Evolutionary conservation across 768 basidiomycete species (phyloP).

Genomic region (Mycena pura): DNA sequence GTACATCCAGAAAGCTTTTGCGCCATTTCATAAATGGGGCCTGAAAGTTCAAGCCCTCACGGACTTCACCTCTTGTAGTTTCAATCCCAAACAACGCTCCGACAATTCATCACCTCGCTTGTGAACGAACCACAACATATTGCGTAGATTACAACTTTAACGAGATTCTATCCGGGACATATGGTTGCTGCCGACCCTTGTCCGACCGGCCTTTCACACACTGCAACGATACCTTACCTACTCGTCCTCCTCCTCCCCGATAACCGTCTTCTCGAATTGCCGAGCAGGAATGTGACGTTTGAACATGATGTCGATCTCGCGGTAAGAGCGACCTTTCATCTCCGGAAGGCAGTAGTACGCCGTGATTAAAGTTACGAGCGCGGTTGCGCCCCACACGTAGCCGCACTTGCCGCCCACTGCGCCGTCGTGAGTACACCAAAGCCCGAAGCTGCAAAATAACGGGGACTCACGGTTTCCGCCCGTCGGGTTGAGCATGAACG

Average conservation of each 20-base stretch:
- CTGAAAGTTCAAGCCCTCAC: too few relatives aligned
- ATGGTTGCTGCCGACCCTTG: too few relatives aligned
- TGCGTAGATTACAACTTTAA: too few relatives aligned
- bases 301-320: constrained; percentile 29
- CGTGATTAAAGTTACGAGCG: background rate
- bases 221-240: too few relatives aligned
- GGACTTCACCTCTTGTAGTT: too few relatives aligned
- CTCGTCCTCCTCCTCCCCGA: constrained; percentile 21
- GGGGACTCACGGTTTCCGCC: constrained; percentile 22
- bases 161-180: too few relatives aligned
- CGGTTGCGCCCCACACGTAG: constrained; percentile 26
- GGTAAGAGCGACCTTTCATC: constrained; percentile 27
- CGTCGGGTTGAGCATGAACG: constrained; percentile 27
- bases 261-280: constrained; percentile 14
- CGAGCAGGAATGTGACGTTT: constrained; percentile 18
- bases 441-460: background rate
- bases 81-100: too few relatives aligned
- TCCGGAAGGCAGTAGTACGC: constrained; percentile 25
- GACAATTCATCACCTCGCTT: too few relatives aligned
- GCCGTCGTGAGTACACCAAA: background rate
- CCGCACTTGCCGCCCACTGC: constrained; percentile 26
- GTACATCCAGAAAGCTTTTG: too few relatives aligned
- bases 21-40: too few relatives aligned
- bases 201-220: too few relatives aligned
- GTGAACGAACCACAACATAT: too few relatives aligned